Conservation (phyloP, 2,329 filamentous ascomycete species). For the Trichoderma koningiopsis region DNA sequence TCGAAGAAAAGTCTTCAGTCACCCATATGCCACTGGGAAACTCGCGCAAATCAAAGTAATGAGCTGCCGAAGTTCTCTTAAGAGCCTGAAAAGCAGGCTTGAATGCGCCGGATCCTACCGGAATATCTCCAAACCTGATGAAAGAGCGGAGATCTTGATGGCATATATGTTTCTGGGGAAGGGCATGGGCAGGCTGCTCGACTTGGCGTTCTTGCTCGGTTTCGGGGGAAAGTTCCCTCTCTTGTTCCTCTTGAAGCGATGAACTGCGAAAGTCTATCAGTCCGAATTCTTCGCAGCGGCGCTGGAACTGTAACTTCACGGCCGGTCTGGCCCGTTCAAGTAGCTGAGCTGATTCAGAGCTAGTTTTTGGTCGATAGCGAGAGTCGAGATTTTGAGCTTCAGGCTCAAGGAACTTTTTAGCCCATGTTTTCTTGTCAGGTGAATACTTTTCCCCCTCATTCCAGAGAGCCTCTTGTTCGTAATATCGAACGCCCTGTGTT, state of each 20-base stretch:
- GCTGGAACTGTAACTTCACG: neutral
- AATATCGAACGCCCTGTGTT: constrained; percentile 56
- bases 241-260: neutral
- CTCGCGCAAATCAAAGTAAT: neutral
- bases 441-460: neutral
- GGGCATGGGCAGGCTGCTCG: neutral
- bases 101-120: neutral
- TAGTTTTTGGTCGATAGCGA: neutral
- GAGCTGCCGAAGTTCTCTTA: neutral
- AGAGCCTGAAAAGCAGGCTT: neutral
- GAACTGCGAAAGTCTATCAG: neutral
- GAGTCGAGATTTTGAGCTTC: neutral
- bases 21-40: neutral
- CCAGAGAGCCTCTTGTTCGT: neutral
- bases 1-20: neutral
- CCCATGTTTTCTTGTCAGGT: neutral
- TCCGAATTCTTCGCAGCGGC: neutral
- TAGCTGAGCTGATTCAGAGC: neutral
- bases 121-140: neutral
- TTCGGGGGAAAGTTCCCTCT: neutral
- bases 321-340: neutral
- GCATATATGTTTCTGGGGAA: neutral
- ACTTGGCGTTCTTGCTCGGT: neutral
- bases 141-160: neutral
- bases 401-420: neutral